phyloP scores from a whole-genome alignment of 306 rosid genomes.

The Trifolium repens region DNA sequence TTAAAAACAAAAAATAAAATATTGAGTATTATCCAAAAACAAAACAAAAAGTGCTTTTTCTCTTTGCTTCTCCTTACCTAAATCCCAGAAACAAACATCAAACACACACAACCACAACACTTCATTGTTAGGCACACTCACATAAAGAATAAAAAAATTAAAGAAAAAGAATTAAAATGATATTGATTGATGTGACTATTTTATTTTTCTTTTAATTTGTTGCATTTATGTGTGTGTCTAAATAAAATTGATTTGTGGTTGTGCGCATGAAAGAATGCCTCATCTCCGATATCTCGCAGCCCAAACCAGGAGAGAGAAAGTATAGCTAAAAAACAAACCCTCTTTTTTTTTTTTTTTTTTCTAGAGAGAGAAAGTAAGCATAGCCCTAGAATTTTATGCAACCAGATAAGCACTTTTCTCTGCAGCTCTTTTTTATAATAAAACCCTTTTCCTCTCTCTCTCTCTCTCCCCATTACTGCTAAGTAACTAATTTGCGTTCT shows the following conservation, averaged over 20 bases:
- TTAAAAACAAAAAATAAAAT: not conserved
- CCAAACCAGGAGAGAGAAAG: slow-evolving; percentile 47
- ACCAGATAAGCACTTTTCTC: slow-evolving; percentile 63
- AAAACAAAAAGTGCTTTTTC: slow-evolving; percentile 48
- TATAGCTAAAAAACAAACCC: slow-evolving; percentile 13
- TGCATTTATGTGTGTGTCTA: too few species aligned
- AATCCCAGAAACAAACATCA: slow-evolving; percentile 39
- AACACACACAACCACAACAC: too few species aligned
- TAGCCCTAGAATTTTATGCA: slow-evolving; percentile 60
- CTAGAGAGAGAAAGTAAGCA: slow-evolving; percentile 43
- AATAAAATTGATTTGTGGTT: too few species aligned
- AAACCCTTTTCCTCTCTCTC: not conserved
- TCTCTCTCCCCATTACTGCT: slow-evolving; percentile 33
- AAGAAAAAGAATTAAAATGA: too few species aligned
- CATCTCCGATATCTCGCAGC: slow-evolving; percentile 45
- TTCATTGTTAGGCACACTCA: too few species aligned
- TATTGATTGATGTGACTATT: too few species aligned
- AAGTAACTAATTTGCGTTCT: slow-evolving; percentile 34
- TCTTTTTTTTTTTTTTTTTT: slow-evolving; percentile 27
- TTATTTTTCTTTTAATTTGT: too few species aligned
- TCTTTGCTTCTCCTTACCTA: slow-evolving; percentile 21
- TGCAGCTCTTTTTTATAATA: slow-evolving; percentile 46
- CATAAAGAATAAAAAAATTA: too few species aligned
- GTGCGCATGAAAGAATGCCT: too few species aligned
- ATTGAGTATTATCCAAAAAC: slow-evolving; percentile 59